These are phyloP conservation scores for Davidsoniella eucalypti DNA, from an alignment of 2,329 filamentous ascomycete genomes.

Conservation along the genomic window DNA sequence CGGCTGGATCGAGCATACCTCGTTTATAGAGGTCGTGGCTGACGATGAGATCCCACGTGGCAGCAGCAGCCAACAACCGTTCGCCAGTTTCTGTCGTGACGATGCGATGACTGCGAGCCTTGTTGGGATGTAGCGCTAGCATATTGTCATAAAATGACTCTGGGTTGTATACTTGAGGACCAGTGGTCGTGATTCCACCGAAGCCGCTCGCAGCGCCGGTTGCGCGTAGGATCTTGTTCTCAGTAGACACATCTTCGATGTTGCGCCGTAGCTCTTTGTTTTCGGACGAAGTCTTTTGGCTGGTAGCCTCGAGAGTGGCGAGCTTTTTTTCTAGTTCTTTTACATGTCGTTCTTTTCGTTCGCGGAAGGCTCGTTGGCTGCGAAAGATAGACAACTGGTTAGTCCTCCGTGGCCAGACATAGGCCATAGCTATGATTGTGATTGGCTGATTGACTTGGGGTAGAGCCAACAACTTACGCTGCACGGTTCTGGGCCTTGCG, in stretches of 20 bases:
- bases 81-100: slow-evolving; percentile 49
- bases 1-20: slow-evolving; percentile 64
- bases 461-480: slow-evolving; percentile 30
- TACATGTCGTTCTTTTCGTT: slow-evolving; percentile 87
- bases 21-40: slow-evolving; percentile 58
- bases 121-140: slow-evolving; percentile 43
- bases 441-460: slow-evolving; percentile 13
- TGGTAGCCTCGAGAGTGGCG: slow-evolving; percentile 55
- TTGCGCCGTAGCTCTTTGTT: slow-evolving; percentile 78
- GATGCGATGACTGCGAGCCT: slow-evolving; percentile 51
- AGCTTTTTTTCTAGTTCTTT: slow-evolving; percentile 79
- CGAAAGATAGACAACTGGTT: not conserved
- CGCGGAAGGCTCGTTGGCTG: slow-evolving; percentile 89
- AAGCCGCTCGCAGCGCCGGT: slow-evolving; percentile 26
- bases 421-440: not conserved
- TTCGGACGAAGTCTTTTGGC: slow-evolving; percentile 56
- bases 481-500: slow-evolving; percentile 46
- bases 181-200: slow-evolving; percentile 32
- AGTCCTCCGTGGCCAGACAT: not conserved
- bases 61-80: slow-evolving; percentile 54
- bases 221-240: slow-evolving; percentile 83
- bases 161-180: slow-evolving; percentile 54
- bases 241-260: slow-evolving; percentile 67
- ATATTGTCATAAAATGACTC: slow-evolving; percentile 54
- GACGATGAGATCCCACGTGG: slow-evolving; percentile 83